Percentiles rank a stretch among this genome's conserved stretches.
phyloP scores from a whole-genome alignment of 805 yeast genomes.

The Yarrowia sp. region DNA sequence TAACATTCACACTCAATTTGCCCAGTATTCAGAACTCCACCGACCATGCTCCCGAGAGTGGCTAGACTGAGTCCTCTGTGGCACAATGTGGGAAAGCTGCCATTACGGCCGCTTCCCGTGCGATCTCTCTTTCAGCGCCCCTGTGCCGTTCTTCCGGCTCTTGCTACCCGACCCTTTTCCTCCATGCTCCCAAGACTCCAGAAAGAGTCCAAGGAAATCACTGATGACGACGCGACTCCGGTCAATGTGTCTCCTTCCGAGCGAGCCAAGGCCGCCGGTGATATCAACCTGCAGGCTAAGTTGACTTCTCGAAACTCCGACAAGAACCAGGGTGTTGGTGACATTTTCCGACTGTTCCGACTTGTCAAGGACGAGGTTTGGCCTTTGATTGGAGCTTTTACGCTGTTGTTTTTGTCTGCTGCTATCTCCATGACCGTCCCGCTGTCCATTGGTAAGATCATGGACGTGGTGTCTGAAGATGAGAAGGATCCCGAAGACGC shows the following conservation, averaged over 20 bases:
- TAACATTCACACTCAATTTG: conserved; percentile 5
- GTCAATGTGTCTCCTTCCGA: conserved; percentile 34
- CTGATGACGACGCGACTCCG: conserved; percentile 25
- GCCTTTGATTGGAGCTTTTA: conserved; percentile 49
- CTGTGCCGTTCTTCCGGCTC: background rate
- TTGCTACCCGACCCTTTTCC: background rate
- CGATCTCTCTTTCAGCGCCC: background rate
- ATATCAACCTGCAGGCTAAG: conserved; percentile 39
- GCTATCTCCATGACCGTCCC: conserved; percentile 82
- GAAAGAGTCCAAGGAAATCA: background rate
- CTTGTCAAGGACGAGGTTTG: conserved; percentile 58
- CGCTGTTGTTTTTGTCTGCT: conserved; percentile 70
- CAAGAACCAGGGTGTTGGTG: conserved; percentile 35
- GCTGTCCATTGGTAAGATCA: conserved; percentile 75
- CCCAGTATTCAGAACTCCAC: background rate
- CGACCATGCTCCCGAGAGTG: conserved; percentile 24
- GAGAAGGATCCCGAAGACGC: conserved; percentile 30
- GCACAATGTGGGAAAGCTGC: background rate
- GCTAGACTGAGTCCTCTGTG: conserved; percentile 24
- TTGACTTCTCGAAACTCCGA: conserved; percentile 32
- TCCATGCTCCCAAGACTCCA: background rate
- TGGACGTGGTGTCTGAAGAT: conserved; percentile 59
- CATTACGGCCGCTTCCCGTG: conserved; percentile 7
- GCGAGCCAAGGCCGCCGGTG: conserved; percentile 36
- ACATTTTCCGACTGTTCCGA: conserved; percentile 49